Conservation (phyloP, 495 filamentous ascomycete genomes). For the Margaritispora aquatica region DNA sequence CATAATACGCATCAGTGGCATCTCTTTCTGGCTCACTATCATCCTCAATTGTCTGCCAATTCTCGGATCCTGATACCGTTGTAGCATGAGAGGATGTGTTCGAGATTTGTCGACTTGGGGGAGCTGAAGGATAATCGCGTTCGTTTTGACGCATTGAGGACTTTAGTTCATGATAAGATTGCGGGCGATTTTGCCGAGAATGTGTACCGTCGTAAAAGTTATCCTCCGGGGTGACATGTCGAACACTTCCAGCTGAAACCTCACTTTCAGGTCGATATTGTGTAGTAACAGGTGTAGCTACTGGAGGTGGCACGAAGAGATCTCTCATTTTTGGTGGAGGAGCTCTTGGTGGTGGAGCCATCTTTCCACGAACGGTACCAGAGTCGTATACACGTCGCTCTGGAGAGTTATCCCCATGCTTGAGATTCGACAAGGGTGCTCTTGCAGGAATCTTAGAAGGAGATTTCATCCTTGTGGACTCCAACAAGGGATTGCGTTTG, state of each 20-base stretch:
- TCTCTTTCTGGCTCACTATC: slow-evolving; percentile 68
- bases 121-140: slow-evolving; percentile 36
- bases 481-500: slow-evolving; percentile 52
- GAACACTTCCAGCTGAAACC: slow-evolving; percentile 58
- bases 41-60: slow-evolving; percentile 92
- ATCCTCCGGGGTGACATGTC: slow-evolving; percentile 77
- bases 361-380: slow-evolving; percentile 49
- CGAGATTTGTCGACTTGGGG: slow-evolving; percentile 62
- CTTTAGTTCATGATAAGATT: slow-evolving; percentile 31
- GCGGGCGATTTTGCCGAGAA: slow-evolving; percentile 41
- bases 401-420: slow-evolving; percentile 76
- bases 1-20: slow-evolving; percentile 68
- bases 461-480: slow-evolving; percentile 37
- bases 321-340: slow-evolving; percentile 91
- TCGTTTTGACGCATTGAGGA: slow-evolving; percentile 33
- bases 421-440: slow-evolving; percentile 71
- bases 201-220: slow-evolving; percentile 67
- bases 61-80: slow-evolving; percentile 72
- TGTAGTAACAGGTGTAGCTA: slow-evolving; percentile 48
- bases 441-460: slow-evolving; percentile 82
- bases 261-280: slow-evolving; percentile 61
- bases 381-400: slow-evolving; percentile 53
- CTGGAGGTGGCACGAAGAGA: slow-evolving; percentile 60
- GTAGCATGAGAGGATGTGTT: slow-evolving; percentile 59
- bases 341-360: slow-evolving; percentile 51